A percentile compares a stretch with the other conserved stretches of the same genome.
phyloP scores from a whole-genome alignment of 305 asterid species.

The Fraxinus albicans region DNA sequence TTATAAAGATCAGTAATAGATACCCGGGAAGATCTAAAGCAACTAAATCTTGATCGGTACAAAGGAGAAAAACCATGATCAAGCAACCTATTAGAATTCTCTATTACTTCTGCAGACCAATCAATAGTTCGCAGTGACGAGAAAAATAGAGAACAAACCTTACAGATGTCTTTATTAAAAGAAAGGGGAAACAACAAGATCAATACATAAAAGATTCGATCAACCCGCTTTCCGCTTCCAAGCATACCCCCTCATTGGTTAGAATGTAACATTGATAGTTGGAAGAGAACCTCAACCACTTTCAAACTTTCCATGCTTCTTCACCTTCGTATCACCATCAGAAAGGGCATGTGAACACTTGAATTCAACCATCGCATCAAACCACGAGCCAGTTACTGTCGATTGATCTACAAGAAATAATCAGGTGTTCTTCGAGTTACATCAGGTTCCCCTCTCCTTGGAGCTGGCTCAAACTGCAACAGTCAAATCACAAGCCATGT shows the following conservation, averaged over 20 bases:
- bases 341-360: slow-evolving; percentile 29
- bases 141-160: not conserved
- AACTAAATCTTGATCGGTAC: too few relatives aligned
- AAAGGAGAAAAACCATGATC: too few relatives aligned
- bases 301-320: slow-evolving; percentile 27
- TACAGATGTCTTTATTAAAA: slow-evolving; percentile 1
- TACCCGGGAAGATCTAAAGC: too few relatives aligned
- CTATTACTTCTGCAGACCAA: not conserved
- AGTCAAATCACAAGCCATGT: not conserved
- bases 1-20: too few relatives aligned
- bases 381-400: slow-evolving; percentile 27
- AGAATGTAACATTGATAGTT: slow-evolving; percentile 35
- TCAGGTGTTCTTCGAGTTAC: slow-evolving; percentile 90
- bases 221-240: slow-evolving; percentile 34
- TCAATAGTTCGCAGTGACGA: slow-evolving; percentile 1
- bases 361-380: slow-evolving; percentile 23
- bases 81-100: too few relatives aligned
- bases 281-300: slow-evolving; percentile 28
- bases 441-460: slow-evolving; percentile 93
- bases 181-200: slow-evolving; percentile 21
- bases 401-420: slow-evolving; percentile 65
- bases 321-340: slow-evolving; percentile 29
- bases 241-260: slow-evolving; percentile 34
- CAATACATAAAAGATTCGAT: slow-evolving; percentile 37
- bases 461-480: slow-evolving; percentile 88